A percentile compares a stretch with the other conserved stretches of the same genome.
Conservation (phyloP, 1,139 yeast genomes). For the Debaryomycetaceae sp. region DNA sequence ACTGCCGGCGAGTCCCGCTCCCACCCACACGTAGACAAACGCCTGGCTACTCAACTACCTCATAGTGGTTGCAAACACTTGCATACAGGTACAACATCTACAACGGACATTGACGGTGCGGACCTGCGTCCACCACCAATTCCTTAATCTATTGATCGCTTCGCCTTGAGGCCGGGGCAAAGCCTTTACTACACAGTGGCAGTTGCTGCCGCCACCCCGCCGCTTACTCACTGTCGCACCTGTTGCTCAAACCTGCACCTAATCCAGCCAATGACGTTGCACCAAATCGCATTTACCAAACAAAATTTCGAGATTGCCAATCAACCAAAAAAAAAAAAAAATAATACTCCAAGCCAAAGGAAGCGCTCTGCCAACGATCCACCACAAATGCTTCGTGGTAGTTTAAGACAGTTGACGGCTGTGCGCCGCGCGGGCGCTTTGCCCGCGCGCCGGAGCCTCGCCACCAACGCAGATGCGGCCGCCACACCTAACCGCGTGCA, state of each 20-base stretch:
- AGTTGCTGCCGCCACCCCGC: too few species aligned
- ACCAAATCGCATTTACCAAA: conserved; percentile 7
- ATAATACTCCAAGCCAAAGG: conserved; percentile 2
- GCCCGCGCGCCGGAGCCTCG: conserved; percentile 28
- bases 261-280: conserved; percentile 6
- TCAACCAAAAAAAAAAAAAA: conserved; percentile 1
- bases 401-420: conserved; percentile 3
- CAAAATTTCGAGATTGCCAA: conserved; percentile 1
- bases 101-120: too few species aligned
- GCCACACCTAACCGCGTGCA: conserved; percentile 55
- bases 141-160: too few species aligned
- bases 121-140: too few species aligned
- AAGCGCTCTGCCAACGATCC: conserved; percentile 1
- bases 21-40: too few species aligned
- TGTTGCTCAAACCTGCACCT: conserved; percentile 4
- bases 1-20: too few species aligned
- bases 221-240: too few species aligned
- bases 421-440: not conserved
- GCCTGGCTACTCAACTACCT: too few species aligned
- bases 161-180: too few species aligned
- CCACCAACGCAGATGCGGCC: conserved; percentile 43
- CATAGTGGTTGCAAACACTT: too few species aligned
- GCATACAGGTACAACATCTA: too few species aligned
- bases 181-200: too few species aligned
- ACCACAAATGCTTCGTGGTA: conserved; percentile 8